These are phyloP conservation scores for Allium fistulosum DNA, from an alignment of 106 monocot species.

Conservation along the genomic window DNA sequence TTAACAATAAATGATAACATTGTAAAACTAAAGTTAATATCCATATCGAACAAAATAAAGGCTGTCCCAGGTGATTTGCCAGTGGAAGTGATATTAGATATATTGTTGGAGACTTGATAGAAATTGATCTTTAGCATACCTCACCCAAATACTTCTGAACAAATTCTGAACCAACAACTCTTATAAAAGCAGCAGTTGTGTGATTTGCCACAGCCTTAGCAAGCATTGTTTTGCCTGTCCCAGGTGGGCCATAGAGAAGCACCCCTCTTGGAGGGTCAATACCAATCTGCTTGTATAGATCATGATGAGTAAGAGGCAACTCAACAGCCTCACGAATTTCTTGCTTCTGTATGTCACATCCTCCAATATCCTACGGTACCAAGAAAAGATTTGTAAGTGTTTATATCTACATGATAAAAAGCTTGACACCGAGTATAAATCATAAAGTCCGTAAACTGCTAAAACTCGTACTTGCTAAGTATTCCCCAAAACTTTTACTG, in stretches of 20 bases:
- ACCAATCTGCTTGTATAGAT: conserved; percentile 91
- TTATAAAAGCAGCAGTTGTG: conserved; percentile 93
- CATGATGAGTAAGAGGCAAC: conserved; percentile 90
- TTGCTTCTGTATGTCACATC: conserved; percentile 97
- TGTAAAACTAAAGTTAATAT: no score
- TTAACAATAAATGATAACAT: no score
- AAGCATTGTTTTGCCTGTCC: conserved; percentile 97
- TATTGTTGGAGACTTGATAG: no score
- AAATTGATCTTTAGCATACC: conserved; percentile 1
- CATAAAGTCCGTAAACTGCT: no score
- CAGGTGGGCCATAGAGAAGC: conserved; percentile 92
- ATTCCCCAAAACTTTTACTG: no score
- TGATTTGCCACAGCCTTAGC: conserved; percentile 93
- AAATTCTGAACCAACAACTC: conserved; percentile 95
- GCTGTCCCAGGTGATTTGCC: no score
- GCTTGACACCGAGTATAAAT: neutral
- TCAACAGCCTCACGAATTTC: conserved; percentile 95
- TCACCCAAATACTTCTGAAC: conserved; percentile 97
- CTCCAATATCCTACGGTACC: conserved; percentile 90
- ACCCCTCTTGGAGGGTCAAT: conserved; percentile 96
- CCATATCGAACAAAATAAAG: no score
- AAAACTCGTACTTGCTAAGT: no score
- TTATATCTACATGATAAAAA: neutral
- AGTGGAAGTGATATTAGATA: no score
- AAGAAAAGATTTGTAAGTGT: neutral